These are phyloP conservation scores for Talaromyces sp. DNA, from an alignment of 2,329 filamentous ascomycete species.

Conservation along the genomic window DNA sequence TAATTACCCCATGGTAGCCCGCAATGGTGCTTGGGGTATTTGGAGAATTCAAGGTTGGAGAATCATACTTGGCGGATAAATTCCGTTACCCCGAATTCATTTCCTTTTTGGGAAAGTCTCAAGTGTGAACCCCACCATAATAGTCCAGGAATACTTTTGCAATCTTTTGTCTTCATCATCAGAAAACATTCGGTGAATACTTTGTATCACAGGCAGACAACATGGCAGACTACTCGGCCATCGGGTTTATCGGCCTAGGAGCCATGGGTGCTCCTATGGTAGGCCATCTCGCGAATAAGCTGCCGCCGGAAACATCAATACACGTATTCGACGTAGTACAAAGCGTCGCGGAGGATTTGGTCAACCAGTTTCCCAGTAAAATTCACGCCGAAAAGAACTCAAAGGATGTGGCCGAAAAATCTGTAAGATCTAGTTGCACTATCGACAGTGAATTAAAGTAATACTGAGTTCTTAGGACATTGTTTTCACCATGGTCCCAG, in stretches of 20 bases:
- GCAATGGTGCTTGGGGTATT: neutral
- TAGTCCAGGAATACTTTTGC: neutral
- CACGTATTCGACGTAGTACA: slow-evolving; percentile 47
- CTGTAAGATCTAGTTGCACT: slow-evolving; percentile 28
- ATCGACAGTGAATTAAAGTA: neutral
- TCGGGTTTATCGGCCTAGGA: slow-evolving; percentile 51
- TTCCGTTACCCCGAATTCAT: neutral
- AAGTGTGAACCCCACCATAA: neutral
- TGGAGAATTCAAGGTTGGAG: neutral
- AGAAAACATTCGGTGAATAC: neutral
- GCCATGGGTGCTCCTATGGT: slow-evolving; percentile 53
- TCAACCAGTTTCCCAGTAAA: slow-evolving; percentile 31
- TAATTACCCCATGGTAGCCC: neutral
- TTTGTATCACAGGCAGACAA: neutral
- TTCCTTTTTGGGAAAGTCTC: neutral
- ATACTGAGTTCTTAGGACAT: slow-evolving; percentile 34
- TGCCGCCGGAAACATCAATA: slow-evolving; percentile 38
- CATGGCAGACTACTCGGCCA: slow-evolving; percentile 1
- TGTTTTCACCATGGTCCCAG: slow-evolving; percentile 51
- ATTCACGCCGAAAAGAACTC: slow-evolving; percentile 38
- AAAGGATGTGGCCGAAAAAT: slow-evolving; percentile 46
- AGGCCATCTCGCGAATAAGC: slow-evolving; percentile 44
- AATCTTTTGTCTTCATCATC: neutral
- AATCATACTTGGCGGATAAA: neutral
- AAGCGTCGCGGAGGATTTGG: slow-evolving; percentile 39